Evolutionary conservation across 2,329 filamentous ascomycete species (phyloP), one percentile per base, ranked within the genome.

Genomic region (Cytospora paraplurivora): DNA sequence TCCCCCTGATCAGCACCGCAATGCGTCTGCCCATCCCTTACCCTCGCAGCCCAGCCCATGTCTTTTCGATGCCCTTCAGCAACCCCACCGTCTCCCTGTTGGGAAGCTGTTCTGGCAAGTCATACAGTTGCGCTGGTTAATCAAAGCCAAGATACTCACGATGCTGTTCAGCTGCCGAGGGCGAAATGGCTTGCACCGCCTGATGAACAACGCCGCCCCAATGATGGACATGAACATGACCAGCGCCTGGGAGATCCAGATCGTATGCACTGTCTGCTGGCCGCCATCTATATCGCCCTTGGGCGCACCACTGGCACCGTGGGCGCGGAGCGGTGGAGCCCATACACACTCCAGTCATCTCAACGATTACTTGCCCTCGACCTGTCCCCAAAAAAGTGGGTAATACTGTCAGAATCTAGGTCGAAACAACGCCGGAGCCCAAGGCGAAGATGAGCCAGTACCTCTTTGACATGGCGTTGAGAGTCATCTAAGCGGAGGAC

Each of bases 131-230:
- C 85, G 89, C 76, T 92, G 89, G 74, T 93, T 88, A 65, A 93
- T 90, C 71, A 89, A 93, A 0, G 89, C 89, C 60, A 94, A 79
- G 59, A 93, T 85, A 51, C 85, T 88, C 1, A 90, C 87, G 69
- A 94, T 93, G 21, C 90, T 92, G 69, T 88, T 91, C 4, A 90
- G 90, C 77, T 93, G 89, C 5, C 91, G 84, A 1, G 91, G 91
- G 62, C 93, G 78, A 74, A 93, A 93, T 2, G 90, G 85, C 62
- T 87, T 85, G 0, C 87, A 81, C 15, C 90, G 85, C 1, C 84
- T 82, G 19, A 79, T 63, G 70, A 89, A 89, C 19, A 90, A 87
- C 1, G 87, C 70, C 1, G 76, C 73, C 0, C 88, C 84, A 27
- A 89, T 83, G 32, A 81, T 69, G 62, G 81, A 79, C 73, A 93